Evolutionary conservation across 768 basidiomycete species (phyloP).

Genomic region (Postia placenta): DNA sequence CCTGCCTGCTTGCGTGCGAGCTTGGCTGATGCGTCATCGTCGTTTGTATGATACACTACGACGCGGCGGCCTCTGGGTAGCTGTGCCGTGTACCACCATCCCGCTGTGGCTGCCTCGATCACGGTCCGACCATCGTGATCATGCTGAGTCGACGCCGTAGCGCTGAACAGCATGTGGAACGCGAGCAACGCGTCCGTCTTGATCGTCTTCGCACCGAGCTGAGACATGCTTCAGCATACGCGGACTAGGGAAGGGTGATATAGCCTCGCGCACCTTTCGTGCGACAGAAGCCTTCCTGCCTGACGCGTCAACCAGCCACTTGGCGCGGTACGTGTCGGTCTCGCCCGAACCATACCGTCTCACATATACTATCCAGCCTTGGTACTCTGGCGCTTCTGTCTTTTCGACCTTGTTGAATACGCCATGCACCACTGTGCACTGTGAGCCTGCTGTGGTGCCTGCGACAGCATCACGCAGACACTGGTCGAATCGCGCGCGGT

Average conservation of each 20-base stretch:
- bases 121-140: slow-evolving; percentile 28
- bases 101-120: slow-evolving; percentile 28
- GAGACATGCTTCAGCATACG: neutral
- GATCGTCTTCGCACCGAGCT: slow-evolving; percentile 24
- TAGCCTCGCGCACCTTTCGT: slow-evolving; percentile 12
- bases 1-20: slow-evolving; percentile 21
- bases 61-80: slow-evolving; percentile 24
- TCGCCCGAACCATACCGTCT: neutral
- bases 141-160: slow-evolving; percentile 5
- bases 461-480: slow-evolving; percentile 16
- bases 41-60: slow-evolving; percentile 28
- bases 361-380: neutral
- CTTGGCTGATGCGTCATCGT: slow-evolving; percentile 19
- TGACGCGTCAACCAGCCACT: slow-evolving; percentile 32
- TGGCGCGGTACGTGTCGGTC: slow-evolving; percentile 9
- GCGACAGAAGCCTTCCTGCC: slow-evolving; percentile 30
- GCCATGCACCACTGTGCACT: neutral
- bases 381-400: neutral
- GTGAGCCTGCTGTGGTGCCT: neutral
- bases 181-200: slow-evolving; percentile 22
- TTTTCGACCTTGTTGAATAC: neutral
- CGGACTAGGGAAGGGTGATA: neutral
- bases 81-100: slow-evolving; percentile 32
- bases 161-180: slow-evolving; percentile 24
- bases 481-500: slow-evolving; percentile 29